A percentile compares a stretch with the other conserved stretches of the same genome.
phyloP scores from a whole-genome alignment of 139 green algal species.

The Picochlorum sp. region DNA sequence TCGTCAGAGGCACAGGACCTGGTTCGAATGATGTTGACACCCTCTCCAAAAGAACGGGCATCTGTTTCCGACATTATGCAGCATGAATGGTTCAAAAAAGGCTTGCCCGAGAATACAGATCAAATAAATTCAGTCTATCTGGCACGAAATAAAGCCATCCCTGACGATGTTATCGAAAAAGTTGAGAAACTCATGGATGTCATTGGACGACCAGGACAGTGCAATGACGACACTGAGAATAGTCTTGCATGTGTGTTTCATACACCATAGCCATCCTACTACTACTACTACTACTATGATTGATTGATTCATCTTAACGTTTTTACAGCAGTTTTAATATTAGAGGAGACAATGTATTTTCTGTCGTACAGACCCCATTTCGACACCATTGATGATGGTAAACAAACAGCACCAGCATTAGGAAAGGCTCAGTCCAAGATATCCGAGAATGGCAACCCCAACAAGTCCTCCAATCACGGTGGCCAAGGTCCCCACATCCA shows the following conservation, averaged over 20 bases:
- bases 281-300: too few relatives aligned
- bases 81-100: not conserved
- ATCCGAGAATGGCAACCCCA: constrained; percentile 46
- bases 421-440: constrained; percentile 42
- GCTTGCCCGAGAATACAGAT: not conserved
- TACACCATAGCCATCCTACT: too few relatives aligned
- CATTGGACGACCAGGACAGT: too few relatives aligned
- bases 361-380: not conserved
- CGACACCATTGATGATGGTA: not conserved
- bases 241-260: too few relatives aligned
- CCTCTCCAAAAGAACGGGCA: not conserved
- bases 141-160: too few relatives aligned
- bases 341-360: not conserved
- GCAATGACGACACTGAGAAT: too few relatives aligned
- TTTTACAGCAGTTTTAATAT: too few relatives aligned
- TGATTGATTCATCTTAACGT: too few relatives aligned
- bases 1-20: not conserved
- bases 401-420: not conserved
- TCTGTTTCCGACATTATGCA: not conserved
- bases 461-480: constrained; percentile 58
- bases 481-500: constrained; percentile 58
- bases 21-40: not conserved
- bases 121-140: too few relatives aligned
- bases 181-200: too few relatives aligned
- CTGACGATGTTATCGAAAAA: too few relatives aligned